phyloP scores from a whole-genome alignment of 305 asterid genomes.

The Fraxinus sp. region DNA sequence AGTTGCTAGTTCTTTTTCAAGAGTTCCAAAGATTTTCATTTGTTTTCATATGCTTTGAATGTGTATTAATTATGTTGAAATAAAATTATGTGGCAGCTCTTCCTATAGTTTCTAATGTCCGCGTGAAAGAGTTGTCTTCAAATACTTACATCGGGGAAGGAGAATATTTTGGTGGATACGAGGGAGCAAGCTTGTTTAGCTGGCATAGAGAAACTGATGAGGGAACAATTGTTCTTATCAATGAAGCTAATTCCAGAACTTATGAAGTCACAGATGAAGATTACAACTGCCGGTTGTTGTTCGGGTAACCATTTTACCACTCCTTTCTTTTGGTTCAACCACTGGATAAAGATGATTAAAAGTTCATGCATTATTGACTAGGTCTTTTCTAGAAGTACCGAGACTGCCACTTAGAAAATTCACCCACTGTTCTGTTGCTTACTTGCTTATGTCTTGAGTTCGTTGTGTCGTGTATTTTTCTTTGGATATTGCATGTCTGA shows the following conservation, averaged over 20 bases:
- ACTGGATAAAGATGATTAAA: conserved; percentile 4
- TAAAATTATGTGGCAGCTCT: conserved; percentile 61
- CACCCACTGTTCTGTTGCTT: neutral
- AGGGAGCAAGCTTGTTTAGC: conserved; percentile 89
- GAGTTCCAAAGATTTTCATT: conserved; percentile 7
- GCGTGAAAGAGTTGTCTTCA: conserved; percentile 54
- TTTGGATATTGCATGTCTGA: neutral
- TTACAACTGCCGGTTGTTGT: conserved; percentile 70
- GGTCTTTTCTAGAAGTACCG: neutral
- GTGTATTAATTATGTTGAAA: conserved; percentile 19
- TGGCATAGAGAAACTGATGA: conserved; percentile 85
- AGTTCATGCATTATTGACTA: neutral
- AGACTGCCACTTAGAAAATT: neutral
- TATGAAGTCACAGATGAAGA: conserved; percentile 91
- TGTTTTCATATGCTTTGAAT: conserved; percentile 18
- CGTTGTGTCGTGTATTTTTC: neutral
- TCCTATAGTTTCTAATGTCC: conserved; percentile 73
- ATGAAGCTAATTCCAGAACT: conserved; percentile 73
- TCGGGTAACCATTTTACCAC: conserved; percentile 63
- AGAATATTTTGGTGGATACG: conserved; percentile 87
- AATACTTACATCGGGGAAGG: conserved; percentile 80
- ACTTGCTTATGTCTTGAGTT: neutral
- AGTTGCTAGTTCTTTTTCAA: neutral
- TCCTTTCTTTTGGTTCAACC: conserved; percentile 16
- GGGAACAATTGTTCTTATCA: conserved; percentile 54